Base-by-base conservation (phyloP, 23 red algal genomes). In the Chondrus crispus region DNA sequence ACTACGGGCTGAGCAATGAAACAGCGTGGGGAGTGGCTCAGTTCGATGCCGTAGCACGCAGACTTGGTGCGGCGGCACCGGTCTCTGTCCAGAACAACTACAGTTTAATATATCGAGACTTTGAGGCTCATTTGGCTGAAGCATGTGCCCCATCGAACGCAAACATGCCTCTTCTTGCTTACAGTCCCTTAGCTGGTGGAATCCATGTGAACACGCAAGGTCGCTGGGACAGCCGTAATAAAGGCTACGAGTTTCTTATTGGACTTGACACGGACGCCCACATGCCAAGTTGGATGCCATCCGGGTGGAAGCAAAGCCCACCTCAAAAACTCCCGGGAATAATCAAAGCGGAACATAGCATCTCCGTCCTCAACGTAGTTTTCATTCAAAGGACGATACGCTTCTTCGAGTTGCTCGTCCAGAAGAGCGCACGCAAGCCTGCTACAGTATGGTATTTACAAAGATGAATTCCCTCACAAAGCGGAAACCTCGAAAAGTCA, bases 321-420 rank as follows among this genome's bases (percentile, higher is more conserved):
- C 12, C 91, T 74, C 81, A 99, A 81, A 89, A 99, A 99, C 33
- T 85, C 71, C 49, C 66, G 79, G 54, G 92, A 95, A 46, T 99
- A 99, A 50, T 99, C 97, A 76, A 99, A 99, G 46, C 97, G 97
- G 81, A 99, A 99, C 91, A 94, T 94, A 45, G 93, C 91, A 18
- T 94, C 94, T 18, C 90, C 94, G 66, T 99, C 97, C 78, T 99
- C 97, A 8, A 99, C 97, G 79, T 99, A 99, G 74, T 99, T 96
- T 41, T 81, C 81, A 52, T 95, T 95, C 41, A 99, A 89, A 11
- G 96, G 84, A 10, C 75, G 63, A 81, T 99, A 99, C 0, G 85
- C 55, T 48, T 99, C 94, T 44, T 86, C 84, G 14, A 99, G 70
- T 20, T 96, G 84, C n/a, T n/a, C n/a, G n/a, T n/a, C n/a, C n/a